These are phyloP conservation scores for Chondrus crispus DNA, from an alignment of 23 red algal species.

Conservation along the genomic window DNA sequence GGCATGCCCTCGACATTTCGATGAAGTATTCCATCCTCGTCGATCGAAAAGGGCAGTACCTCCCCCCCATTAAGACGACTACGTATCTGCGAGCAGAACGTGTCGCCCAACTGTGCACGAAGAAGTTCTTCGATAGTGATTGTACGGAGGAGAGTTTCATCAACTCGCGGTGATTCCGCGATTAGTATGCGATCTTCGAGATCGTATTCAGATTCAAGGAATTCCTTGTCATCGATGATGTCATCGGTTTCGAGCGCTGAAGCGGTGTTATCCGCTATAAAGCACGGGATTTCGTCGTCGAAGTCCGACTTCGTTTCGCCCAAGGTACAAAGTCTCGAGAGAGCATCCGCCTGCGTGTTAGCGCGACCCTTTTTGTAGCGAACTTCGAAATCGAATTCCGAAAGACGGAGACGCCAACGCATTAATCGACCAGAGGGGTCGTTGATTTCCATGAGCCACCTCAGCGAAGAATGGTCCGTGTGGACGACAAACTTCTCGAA, in stretches of 20 bases:
- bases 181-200: neutral
- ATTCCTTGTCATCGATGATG: neutral
- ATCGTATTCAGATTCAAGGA: neutral
- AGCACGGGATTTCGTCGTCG: neutral
- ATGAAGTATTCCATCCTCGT: neutral
- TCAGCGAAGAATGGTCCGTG: conserved; percentile 1
- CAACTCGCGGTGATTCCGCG: neutral
- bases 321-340: neutral
- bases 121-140: conserved; percentile 13
- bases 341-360: conserved; percentile 1
- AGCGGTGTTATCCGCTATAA: neutral
- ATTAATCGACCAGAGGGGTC: neutral
- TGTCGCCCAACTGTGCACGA: neutral
- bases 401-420: neutral
- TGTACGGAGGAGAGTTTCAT: neutral
- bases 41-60: neutral
- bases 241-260: neutral
- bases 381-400: conserved; percentile 1
- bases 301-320: neutral
- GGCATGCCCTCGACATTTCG: neutral
- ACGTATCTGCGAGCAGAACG: neutral
- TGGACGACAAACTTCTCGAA: neutral
- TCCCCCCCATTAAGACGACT: neutral
- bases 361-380: neutral
- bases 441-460: neutral